These are phyloP conservation scores for Nakazawaea peltata DNA, from an alignment of 805 yeast genomes.

Conservation along the genomic window DNA sequence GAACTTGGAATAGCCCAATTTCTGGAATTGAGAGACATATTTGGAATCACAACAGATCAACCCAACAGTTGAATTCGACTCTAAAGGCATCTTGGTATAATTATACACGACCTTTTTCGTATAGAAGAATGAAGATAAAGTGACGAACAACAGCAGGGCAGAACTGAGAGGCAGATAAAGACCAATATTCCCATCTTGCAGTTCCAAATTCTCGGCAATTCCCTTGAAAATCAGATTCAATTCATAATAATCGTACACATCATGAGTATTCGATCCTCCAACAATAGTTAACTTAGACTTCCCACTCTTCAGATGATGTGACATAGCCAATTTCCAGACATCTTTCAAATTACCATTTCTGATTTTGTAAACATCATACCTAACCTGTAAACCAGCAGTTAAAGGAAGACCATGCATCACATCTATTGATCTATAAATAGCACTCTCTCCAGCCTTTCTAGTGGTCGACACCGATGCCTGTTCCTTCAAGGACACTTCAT, in stretches of 20 bases:
- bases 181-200: conserved; percentile 17
- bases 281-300: conserved; percentile 16
- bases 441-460: conserved; percentile 61
- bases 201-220: not conserved
- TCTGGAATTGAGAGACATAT: conserved; percentile 8
- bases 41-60: conserved; percentile 17
- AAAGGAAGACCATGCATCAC: conserved; percentile 67
- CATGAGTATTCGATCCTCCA: too few species aligned
- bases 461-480: conserved; percentile 65
- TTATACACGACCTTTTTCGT: conserved; percentile 4
- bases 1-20: conserved; percentile 17
- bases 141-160: conserved; percentile 15
- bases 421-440: conserved; percentile 66
- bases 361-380: conserved; percentile 47
- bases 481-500: conserved; percentile 45
- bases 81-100: conserved; percentile 8
- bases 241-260: not conserved
- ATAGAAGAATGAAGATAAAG: conserved; percentile 20
- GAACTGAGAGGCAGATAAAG: conserved; percentile 14
- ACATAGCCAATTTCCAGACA: conserved; percentile 50
- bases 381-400: conserved; percentile 59
- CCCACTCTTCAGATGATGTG: conserved; percentile 14
- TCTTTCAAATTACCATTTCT: conserved; percentile 74
- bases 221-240: not conserved
- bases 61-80: conserved; percentile 18